phyloP scores from a whole-genome alignment of 2,329 filamentous ascomycete species.

The Neonectria coccinea region DNA sequence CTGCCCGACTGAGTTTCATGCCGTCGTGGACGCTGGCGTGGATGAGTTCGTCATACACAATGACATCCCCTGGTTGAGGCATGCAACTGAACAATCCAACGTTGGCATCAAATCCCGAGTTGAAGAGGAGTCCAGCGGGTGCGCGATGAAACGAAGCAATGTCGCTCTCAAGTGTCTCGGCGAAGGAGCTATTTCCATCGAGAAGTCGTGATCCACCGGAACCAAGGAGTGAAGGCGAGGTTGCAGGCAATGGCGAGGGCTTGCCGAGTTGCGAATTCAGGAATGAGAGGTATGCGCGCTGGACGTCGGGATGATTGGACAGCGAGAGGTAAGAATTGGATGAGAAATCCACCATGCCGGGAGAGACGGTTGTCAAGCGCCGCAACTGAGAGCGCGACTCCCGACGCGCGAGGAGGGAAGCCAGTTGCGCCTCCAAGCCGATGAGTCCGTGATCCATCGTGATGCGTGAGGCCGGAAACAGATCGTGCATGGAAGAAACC shows the following conservation, averaged over 20 bases:
- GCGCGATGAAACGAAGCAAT: constrained; percentile 63
- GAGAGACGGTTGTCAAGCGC: constrained; percentile 68
- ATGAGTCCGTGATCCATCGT: constrained; percentile 26
- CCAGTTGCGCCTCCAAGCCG: constrained; percentile 46
- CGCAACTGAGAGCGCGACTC: constrained; percentile 54
- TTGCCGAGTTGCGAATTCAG: constrained; percentile 42
- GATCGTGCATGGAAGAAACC: not conserved
- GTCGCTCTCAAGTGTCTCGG: constrained; percentile 58
- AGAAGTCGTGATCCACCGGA: constrained; percentile 66
- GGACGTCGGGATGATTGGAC: constrained; percentile 61
- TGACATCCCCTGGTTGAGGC: constrained; percentile 69
- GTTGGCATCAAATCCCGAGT: constrained; percentile 75
- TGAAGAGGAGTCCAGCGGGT: constrained; percentile 62
- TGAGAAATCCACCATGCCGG: constrained; percentile 79
- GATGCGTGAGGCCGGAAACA: not conserved
- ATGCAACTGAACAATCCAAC: constrained; percentile 71
- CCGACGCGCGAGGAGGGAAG: constrained; percentile 45
- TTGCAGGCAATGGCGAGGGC: constrained; percentile 13
- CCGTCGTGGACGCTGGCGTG: constrained; percentile 85
- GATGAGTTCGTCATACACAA: constrained; percentile 80
- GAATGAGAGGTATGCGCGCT: constrained; percentile 71
- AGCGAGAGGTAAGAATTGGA: constrained; percentile 87
- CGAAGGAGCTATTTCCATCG: constrained; percentile 62
- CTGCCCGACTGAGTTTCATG: constrained; percentile 73
- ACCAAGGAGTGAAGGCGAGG: constrained; percentile 51